Base-by-base conservation (phyloP, 2,329 filamentous ascomycete genomes). In the Fusarium fracticaudum region DNA sequence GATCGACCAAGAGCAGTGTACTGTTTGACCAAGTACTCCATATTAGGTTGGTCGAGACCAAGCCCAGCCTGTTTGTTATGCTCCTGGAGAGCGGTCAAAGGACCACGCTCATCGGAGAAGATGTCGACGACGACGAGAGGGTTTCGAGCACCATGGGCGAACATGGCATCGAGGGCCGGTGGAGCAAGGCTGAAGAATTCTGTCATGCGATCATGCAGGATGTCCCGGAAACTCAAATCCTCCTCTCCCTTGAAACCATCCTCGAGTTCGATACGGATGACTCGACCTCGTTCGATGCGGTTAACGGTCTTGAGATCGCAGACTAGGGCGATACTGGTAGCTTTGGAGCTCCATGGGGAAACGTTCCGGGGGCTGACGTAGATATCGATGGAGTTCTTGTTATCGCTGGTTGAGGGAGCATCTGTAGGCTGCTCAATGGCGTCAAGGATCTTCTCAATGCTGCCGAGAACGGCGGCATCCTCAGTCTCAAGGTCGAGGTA, bases 331-430 rank as follows among this genome's bases (percentile, higher is more conserved):
- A 98, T 98, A 81, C 91, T 96, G 53, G 96, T 98, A 35, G 95
- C 96, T 83, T 98, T 95, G 64, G 95, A 98, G 84, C 95, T 98
- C 96, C 96, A 99, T 81, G 96, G 96, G 45, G 95, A 98, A 76
- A 97, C 95, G 78, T 93, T 93, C 75, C 96, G 90, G 26, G 96
- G 96, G 53, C 89, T 91, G 67, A 98, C 88, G 80, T 95, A 94
- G 81, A 93, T 89, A 71, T 91, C 86, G 55, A 87, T 84, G 48
- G 86, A 85, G 67, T 86, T 82, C 14, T 35, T 62, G 60, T 89
- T 87, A 71, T 79, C 78, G 44, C 74, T 78, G 44, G 79, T 77
- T 22, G 81, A 70, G 31, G 78, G 67, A 41, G 75, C 48, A 41
- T 77, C 68, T 38, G 79, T 59, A 50, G 79, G 60, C 38, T 78